These are phyloP conservation scores for Mortierella sp. DNA, from an alignment of 371 early-diverging fungal genomes.

Conservation along the genomic window DNA sequence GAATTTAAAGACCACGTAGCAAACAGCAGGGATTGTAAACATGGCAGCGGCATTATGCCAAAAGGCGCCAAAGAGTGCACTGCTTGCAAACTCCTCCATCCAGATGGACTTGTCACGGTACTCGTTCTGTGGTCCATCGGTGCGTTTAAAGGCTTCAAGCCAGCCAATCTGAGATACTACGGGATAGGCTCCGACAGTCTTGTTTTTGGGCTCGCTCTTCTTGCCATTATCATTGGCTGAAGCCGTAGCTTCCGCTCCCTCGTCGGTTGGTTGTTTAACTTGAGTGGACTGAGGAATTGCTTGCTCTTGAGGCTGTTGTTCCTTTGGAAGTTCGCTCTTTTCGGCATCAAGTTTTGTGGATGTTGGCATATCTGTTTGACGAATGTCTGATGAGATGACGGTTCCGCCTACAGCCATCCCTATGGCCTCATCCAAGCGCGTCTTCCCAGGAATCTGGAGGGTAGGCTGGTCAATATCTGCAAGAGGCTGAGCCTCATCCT, in stretches of 20 bases:
- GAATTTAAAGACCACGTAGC: constrained; percentile 45
- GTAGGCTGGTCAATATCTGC: constrained; percentile 21
- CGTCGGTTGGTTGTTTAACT: background rate
- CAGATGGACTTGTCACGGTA: constrained; percentile 55
- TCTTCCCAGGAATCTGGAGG: constrained; percentile 35
- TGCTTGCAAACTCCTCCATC: constrained; percentile 56
- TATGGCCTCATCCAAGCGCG: constrained; percentile 28
- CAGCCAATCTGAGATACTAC: constrained; percentile 40
- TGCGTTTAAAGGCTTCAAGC: constrained; percentile 54
- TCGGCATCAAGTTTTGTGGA: constrained; percentile 31
- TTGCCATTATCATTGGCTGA: background rate
- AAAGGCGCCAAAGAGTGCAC: constrained; percentile 50
- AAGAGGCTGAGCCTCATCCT: constrained; percentile 13
- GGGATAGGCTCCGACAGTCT: constrained; percentile 33
- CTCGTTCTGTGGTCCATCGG: constrained; percentile 45
- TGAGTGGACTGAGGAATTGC: constrained; percentile 5
- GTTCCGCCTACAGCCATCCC: constrained; percentile 54
- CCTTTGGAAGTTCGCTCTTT: constrained; percentile 8
- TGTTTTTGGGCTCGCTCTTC: constrained; percentile 8
- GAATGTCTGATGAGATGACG: constrained; percentile 48
- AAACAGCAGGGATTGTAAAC: constrained; percentile 35
- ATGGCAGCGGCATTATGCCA: constrained; percentile 49
- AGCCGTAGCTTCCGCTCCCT: background rate
- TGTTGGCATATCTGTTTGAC: constrained; percentile 30
- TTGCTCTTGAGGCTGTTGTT: constrained; percentile 9